A percentile compares a stretch with the other conserved stretches of the same genome.
Conservation (phyloP, 2,329 filamentous ascomycete species). For the Neonectria punicea region DNA sequence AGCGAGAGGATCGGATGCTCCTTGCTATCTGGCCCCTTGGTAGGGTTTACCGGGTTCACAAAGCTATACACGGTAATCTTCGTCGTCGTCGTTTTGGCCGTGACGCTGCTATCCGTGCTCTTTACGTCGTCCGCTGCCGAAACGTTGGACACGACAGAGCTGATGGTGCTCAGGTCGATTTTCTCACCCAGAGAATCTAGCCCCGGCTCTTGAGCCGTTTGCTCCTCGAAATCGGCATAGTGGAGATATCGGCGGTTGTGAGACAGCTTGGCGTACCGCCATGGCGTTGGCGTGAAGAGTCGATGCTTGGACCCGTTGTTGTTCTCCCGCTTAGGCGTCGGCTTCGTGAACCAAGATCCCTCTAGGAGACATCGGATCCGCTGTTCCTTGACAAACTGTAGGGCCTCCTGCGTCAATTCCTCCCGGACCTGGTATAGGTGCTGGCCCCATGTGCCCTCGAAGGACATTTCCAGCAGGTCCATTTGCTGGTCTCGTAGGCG, state of each 20-base stretch:
- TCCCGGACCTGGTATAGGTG: slow-evolving; percentile 92
- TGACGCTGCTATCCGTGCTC: slow-evolving; percentile 56
- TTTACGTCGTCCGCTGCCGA: slow-evolving; percentile 69
- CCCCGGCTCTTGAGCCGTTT: slow-evolving; percentile 71
- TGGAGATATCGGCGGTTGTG: slow-evolving; percentile 92
- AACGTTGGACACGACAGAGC: slow-evolving; percentile 93
- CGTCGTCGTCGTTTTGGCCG: slow-evolving; percentile 67
- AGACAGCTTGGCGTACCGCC: slow-evolving; percentile 88
- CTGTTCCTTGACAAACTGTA: slow-evolving; percentile 98
- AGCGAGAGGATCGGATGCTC: slow-evolving; percentile 86
- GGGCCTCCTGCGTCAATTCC: slow-evolving; percentile 87
- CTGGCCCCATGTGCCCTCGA: slow-evolving; percentile 93
- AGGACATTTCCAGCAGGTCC: slow-evolving; percentile 89
- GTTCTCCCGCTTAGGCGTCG: slow-evolving; percentile 53
- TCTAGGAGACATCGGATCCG: slow-evolving; percentile 88
- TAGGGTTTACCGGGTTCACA: slow-evolving; percentile 53
- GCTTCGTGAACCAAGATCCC: slow-evolving; percentile 85
- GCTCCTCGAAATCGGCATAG: slow-evolving; percentile 83
- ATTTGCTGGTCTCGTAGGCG: slow-evolving; percentile 89
- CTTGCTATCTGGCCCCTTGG: slow-evolving; percentile 49
- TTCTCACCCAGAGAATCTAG: slow-evolving; percentile 81
- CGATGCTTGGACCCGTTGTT: slow-evolving; percentile 47
- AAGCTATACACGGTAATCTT: slow-evolving; percentile 94
- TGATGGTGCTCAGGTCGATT: slow-evolving; percentile 87
- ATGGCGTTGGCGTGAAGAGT: slow-evolving; percentile 65